A percentile compares a stretch with the other conserved stretches of the same genome.
phyloP scores from a whole-genome alignment of 768 basidiomycete species.

The Glaciozyma antarctica region DNA sequence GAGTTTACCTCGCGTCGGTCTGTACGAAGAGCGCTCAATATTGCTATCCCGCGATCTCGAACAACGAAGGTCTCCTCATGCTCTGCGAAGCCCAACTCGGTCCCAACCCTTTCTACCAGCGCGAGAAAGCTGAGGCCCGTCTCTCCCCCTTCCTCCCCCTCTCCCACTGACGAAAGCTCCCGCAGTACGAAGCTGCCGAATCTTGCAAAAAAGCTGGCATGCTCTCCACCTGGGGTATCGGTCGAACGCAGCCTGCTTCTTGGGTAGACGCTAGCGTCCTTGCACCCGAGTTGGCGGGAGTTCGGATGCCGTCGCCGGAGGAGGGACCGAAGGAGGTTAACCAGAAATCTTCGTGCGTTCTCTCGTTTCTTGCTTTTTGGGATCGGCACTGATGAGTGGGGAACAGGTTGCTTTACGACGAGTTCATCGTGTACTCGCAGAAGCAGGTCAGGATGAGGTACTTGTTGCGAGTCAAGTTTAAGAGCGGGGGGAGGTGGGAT shows the following conservation, averaged over 20 bases:
- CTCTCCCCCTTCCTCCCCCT: too few relatives aligned
- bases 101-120: constrained; percentile 1
- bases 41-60: not conserved
- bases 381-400: not conserved
- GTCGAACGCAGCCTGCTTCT: not conserved
- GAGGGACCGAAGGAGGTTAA: not conserved
- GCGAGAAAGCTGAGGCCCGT: constrained; percentile 27
- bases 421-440: not conserved
- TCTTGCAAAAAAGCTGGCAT: not conserved
- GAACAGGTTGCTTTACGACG: not conserved
- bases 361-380: not conserved
- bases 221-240: not conserved
- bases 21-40: not conserved
- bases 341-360: not conserved
- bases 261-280: not conserved
- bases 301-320: not conserved
- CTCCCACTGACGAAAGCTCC: too few relatives aligned
- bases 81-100: constrained; percentile 3
- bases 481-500: not conserved
- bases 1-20: not conserved
- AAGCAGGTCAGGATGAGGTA: not conserved
- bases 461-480: not conserved
- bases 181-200: constrained; percentile 44
- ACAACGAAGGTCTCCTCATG: constrained; percentile 6
- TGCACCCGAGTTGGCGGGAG: not conserved